A percentile compares a stretch with the other conserved stretches of the same genome.
These are phyloP conservation scores for Saccharomycopsis sp. DNA, from an alignment of 805 yeast species.

Conservation along the genomic window DNA sequence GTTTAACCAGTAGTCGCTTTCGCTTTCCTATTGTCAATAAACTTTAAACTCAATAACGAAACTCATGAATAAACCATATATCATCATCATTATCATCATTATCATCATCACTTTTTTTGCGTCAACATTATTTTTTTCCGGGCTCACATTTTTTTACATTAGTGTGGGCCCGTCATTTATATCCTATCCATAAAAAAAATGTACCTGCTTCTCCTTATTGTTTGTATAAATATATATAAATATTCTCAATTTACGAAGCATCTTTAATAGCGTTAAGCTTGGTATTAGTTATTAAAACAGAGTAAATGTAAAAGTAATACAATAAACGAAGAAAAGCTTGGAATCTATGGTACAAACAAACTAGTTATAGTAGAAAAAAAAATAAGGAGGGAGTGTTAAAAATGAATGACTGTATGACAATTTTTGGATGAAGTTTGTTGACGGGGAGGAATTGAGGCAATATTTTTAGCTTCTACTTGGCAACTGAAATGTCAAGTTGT, in stretches of 20 bases:
- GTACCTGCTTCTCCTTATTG: background rate
- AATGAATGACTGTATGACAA: no score
- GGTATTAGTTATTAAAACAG: background rate
- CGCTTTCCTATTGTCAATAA: no score
- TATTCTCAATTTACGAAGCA: background rate
- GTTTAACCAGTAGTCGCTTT: no score
- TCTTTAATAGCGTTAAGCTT: background rate
- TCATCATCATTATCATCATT: no score
- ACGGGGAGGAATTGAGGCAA: background rate
- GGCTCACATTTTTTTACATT: no score
- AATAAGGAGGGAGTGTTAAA: background rate
- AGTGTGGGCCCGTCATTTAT: no score
- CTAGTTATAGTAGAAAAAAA: background rate
- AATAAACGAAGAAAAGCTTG: background rate
- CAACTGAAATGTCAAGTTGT: slow-evolving; percentile 16
- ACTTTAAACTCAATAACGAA: no score
- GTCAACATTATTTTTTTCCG: no score
- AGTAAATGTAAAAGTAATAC: background rate
- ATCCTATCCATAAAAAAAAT: no score
- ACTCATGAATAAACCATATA: no score
- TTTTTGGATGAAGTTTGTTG: no score
- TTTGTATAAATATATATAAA: background rate
- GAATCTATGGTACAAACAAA: background rate
- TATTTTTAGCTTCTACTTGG: slow-evolving; percentile 11
- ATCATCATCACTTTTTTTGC: no score